phyloP scores from a whole-genome alignment of 257 asterid species.

The Eucommia ulmoides region DNA sequence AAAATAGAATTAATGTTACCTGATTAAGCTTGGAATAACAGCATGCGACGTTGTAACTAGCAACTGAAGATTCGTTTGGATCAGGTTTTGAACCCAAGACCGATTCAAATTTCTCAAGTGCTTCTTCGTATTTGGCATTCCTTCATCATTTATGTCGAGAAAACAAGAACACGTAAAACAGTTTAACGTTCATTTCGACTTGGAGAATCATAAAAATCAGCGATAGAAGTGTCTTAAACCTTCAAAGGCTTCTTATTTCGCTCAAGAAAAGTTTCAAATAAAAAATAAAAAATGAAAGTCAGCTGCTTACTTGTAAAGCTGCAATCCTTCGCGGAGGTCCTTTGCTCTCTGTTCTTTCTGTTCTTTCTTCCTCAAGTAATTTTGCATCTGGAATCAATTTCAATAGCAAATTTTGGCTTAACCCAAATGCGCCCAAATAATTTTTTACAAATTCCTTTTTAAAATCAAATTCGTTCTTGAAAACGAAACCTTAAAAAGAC shows the following conservation, averaged over 20 bases:
- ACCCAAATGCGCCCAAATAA: neutral
- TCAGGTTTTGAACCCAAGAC: constrained; percentile 84
- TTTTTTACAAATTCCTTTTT: too few relatives aligned
- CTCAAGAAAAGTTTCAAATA: neutral
- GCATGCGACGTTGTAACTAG: constrained; percentile 91
- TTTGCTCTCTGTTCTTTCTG: constrained; percentile 55
- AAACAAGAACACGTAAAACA: neutral
- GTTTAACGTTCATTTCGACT: neutral
- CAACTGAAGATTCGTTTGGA: constrained; percentile 55
- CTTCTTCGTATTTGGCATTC: constrained; percentile 66
- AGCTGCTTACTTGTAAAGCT: constrained; percentile 59
- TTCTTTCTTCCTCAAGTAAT: constrained; percentile 51
- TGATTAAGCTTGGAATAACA: constrained; percentile 86
- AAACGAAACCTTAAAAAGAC: too few relatives aligned
- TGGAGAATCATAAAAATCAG: neutral
- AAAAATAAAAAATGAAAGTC: neutral
- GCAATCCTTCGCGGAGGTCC: constrained; percentile 78
- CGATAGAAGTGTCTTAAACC: neutral
- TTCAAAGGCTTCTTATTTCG: neutral
- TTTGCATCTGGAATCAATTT: constrained; percentile 39
- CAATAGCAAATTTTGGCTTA: neutral
- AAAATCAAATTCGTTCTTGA: too few relatives aligned
- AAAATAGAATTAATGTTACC: constrained; percentile 18
- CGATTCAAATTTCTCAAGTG: constrained; percentile 79
- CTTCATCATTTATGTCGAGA: constrained; percentile 16